These are phyloP conservation scores for Cyclotella baltica DNA, from an alignment of 108 stramenopile species.

Conservation along the genomic window DNA sequence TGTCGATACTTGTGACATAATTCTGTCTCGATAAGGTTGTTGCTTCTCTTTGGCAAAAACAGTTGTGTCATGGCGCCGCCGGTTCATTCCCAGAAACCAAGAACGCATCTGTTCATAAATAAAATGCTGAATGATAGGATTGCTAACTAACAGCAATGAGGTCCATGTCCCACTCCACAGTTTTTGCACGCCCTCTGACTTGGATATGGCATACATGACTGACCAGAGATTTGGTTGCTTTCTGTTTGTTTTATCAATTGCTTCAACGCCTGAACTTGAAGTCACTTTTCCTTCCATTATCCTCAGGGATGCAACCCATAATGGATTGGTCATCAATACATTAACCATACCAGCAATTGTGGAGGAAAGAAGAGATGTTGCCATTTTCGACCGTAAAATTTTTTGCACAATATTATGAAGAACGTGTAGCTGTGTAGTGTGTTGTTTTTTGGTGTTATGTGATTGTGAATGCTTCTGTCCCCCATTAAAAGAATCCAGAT, in stretches of 20 bases:
- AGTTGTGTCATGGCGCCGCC: conserved; percentile 12
- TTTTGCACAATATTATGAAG: neutral
- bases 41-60: conserved; percentile 5
- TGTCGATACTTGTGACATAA: conserved; percentile 1
- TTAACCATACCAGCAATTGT: conserved; percentile 77
- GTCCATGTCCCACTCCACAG: conserved; percentile 82
- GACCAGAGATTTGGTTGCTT: conserved; percentile 46
- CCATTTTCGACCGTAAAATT: conserved; percentile 30
- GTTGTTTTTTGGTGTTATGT: conserved; percentile 3
- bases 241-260: neutral
- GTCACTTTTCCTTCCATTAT: conserved; percentile 63
- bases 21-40: neutral
- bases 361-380: conserved; percentile 61
- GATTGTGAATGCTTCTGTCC: neutral
- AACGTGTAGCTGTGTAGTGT: neutral
- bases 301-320: conserved; percentile 85
- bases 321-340: conserved; percentile 82
- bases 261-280: neutral
- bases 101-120: conserved; percentile 86
- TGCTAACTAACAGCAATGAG: conserved; percentile 91
- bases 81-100: conserved; percentile 14
- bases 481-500: conserved; percentile 29
- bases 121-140: conserved; percentile 94
- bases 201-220: conserved; percentile 48
- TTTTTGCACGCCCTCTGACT: conserved; percentile 51